Percentiles rank a stretch among this genome's conserved stretches.
Conservation (phyloP, 2,329 filamentous ascomycete species). For the Xylariaceae sp. region DNA sequence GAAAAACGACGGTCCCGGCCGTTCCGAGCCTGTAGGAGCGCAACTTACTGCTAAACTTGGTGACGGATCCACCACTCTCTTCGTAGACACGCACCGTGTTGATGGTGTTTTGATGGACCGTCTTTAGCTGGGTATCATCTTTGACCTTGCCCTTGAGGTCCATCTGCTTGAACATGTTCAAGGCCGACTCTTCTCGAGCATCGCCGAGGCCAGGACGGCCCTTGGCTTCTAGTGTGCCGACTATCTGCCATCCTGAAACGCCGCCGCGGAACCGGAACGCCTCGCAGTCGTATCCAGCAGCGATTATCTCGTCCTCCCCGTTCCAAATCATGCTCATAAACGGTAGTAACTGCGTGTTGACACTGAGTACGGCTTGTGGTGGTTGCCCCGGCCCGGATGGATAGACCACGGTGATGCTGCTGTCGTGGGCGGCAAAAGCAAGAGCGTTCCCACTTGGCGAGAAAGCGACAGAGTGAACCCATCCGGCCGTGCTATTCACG, state of each 20-base stretch:
- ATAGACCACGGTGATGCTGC: constrained; percentile 94
- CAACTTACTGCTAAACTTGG: constrained; percentile 80
- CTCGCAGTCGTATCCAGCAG: constrained; percentile 85
- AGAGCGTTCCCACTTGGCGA: constrained; percentile 89
- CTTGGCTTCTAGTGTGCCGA: constrained; percentile 74
- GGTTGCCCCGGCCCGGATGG: constrained; percentile 86
- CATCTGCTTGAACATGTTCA: constrained; percentile 99
- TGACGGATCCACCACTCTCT: constrained; percentile 56
- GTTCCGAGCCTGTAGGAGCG: not conserved
- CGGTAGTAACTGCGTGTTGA: constrained; percentile 83
- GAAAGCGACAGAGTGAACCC: constrained; percentile 91
- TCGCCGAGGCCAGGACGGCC: constrained; percentile 55
- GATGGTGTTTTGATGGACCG: constrained; percentile 94
- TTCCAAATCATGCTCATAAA: constrained; percentile 94
- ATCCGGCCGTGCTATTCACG: constrained; percentile 91
- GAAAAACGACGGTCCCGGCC: constrained; percentile 6
- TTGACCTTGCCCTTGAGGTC: constrained; percentile 90
- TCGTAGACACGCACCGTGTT: constrained; percentile 76
- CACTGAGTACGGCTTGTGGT: constrained; percentile 81
- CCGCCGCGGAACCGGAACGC: constrained; percentile 82
- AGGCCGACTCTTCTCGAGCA: constrained; percentile 77
- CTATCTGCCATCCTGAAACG: constrained; percentile 75
- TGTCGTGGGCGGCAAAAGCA: constrained; percentile 91
- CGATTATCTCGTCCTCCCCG: constrained; percentile 86
- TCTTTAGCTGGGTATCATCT: constrained; percentile 91